Evolutionary conservation across 805 yeast species (phyloP), one percentile per base, ranked within the genome.

Genomic region (Isabelozyma heimii): DNA sequence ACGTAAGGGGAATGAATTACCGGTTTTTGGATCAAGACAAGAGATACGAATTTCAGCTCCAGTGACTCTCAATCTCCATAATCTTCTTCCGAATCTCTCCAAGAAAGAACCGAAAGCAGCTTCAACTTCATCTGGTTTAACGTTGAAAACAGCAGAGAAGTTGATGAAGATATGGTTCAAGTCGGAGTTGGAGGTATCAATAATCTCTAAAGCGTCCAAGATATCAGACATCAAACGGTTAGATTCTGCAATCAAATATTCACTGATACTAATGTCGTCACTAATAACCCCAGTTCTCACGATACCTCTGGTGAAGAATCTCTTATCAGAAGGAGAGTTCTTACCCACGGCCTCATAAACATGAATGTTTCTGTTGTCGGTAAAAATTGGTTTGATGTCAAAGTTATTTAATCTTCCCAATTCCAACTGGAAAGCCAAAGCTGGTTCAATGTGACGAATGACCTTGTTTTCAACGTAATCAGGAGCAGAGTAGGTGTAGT

Each of bases 391-490:
- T 67, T 87, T 90, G 72, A 92, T 89, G 74, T 89, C 85, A 75
- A 94, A 94, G 76, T 94, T 95, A 42, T 96, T 89, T 72, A 94
- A 79, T 74, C 98, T 85, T 61, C 89, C 92, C 54, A 94, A 80
- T 73, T 94, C 99, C 58, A 94, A 81, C 76, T 94, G 99, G 87
- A 84, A 94, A 46, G 99, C 98, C 61, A 92, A 79, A 40, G 98
- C 97, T 20, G 99, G 99, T 71, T 94, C 98, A 59, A 94, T 91
- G 67, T 94, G 97, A 76, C 99, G 91, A 67, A 94, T 88, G 16
- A 91, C 91, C 71, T 85, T 83, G 74, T 94, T 96, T 74, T 94
- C 99, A 35, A 60, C 62, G 66, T 87, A 94, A 37, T 79, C 79
- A 46, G 96, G 96, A 52, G 92, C 96, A 62, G 88, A 89, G 81